Percentiles rank a stretch among this genome's conserved stretches.
phyloP scores from a whole-genome alignment of 1,284 basidiomycete species.

The Phellinidium pouzarii region DNA sequence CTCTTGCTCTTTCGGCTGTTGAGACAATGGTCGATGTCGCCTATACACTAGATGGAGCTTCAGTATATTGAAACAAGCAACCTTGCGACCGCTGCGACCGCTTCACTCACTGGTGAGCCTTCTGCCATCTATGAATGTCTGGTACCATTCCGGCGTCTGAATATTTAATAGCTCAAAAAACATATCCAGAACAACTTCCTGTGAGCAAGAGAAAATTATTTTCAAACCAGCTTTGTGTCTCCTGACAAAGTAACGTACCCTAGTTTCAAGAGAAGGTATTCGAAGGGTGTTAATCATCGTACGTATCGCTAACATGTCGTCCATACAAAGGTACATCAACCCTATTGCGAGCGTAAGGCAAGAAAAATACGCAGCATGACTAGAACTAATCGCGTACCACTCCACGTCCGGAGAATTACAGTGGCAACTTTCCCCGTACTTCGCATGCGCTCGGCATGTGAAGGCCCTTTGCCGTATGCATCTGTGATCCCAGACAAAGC shows the following conservation, averaged over 20 bases:
- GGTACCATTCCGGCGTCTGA: slow-evolving; percentile 83
- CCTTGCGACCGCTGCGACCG: neutral
- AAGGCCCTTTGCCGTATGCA: slow-evolving; percentile 76
- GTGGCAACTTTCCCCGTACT: slow-evolving; percentile 75
- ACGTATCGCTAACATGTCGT: slow-evolving; percentile 79
- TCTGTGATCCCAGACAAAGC: slow-evolving; percentile 86
- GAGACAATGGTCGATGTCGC: slow-evolving; percentile 36
- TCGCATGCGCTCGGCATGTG: slow-evolving; percentile 73
- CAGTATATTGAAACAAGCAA: too few species aligned
- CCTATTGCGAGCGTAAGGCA: slow-evolving; percentile 41
- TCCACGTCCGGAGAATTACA: slow-evolving; percentile 87
- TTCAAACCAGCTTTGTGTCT: neutral
- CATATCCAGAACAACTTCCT: slow-evolving; percentile 91
- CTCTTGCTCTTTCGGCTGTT: slow-evolving; percentile 27
- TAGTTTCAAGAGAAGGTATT: slow-evolving; percentile 81
- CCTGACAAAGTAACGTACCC: slow-evolving; percentile 46
- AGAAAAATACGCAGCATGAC: slow-evolving; percentile 1
- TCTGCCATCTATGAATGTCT: slow-evolving; percentile 83
- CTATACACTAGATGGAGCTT: slow-evolving; percentile 73
- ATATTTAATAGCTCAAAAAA: slow-evolving; percentile 93
- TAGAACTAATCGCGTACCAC: slow-evolving; percentile 52
- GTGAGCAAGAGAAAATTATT: slow-evolving; percentile 16
- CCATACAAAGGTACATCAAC: slow-evolving; percentile 90
- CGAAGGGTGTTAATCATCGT: slow-evolving; percentile 82
- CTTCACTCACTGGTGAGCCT: slow-evolving; percentile 68